These are phyloP conservation scores for Leishmania tarentolae DNA, from an alignment of 208 protist genomes.

Conservation along the genomic window DNA sequence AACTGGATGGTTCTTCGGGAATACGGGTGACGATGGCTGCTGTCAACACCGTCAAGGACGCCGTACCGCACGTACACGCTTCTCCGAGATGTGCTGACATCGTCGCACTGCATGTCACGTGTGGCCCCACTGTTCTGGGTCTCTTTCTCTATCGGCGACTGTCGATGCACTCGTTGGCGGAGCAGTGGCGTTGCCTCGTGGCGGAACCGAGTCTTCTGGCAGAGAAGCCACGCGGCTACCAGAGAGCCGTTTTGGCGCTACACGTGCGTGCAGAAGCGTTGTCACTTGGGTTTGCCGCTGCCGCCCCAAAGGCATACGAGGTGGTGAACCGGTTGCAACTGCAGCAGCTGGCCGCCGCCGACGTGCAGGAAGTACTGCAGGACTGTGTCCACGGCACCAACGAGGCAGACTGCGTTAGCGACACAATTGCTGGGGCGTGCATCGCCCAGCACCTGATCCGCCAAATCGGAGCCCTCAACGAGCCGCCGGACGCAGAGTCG, in stretches of 20 bases:
- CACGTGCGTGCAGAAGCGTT: conserved; percentile 17
- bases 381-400: background rate
- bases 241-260: conserved; percentile 36
- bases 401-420: conserved; percentile 23
- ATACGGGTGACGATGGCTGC: conserved; percentile 15
- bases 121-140: conserved; percentile 22
- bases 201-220: conserved; percentile 23
- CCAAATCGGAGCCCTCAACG: conserved; percentile 15
- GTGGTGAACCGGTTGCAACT: conserved; percentile 36
- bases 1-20: background rate
- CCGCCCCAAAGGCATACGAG: conserved; percentile 16
- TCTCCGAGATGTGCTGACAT: conserved; percentile 13
- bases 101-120: conserved; percentile 19
- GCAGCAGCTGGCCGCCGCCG: conserved; percentile 27
- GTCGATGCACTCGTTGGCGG: conserved; percentile 13
- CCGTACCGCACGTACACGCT: conserved; percentile 8
- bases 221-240: conserved; percentile 34
- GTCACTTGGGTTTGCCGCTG: conserved; percentile 13
- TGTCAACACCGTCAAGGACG: conserved; percentile 26
- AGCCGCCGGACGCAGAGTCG: conserved; percentile 14
- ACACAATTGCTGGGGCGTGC: conserved; percentile 48
- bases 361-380: conserved; percentile 24
- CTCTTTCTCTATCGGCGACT: conserved; percentile 38
- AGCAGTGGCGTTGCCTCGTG: conserved; percentile 40
- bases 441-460: conserved; percentile 52